Evolutionary conservation across 495 filamentous ascomycete species (phyloP).

Genomic region (Aspergillus hancockii): DNA sequence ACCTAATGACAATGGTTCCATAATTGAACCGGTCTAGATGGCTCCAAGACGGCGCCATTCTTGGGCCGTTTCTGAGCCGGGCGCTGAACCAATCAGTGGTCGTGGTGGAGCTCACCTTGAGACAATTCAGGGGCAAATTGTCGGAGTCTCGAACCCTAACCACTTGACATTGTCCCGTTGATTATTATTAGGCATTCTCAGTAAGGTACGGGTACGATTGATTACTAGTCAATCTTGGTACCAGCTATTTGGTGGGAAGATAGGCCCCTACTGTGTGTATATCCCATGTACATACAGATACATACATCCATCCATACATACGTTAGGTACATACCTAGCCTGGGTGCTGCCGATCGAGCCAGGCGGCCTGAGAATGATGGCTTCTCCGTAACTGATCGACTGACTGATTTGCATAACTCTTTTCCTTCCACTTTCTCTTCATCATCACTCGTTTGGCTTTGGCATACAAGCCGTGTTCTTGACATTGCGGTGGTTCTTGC

Average conservation of each 20-base stretch:
- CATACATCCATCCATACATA: no score
- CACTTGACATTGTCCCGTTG: background rate
- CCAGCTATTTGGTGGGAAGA: background rate
- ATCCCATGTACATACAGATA: background rate
- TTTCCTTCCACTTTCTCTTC: background rate
- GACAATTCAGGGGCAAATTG: constrained; percentile 23
- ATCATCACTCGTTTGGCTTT: constrained; percentile 2
- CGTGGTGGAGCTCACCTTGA: constrained; percentile 10
- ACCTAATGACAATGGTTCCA: background rate
- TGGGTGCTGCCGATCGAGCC: background rate
- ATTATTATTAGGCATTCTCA: constrained; percentile 11
- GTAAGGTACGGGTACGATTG: background rate
- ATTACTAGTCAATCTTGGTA: background rate
- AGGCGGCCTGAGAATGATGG: background rate
- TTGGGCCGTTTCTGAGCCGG: constrained; percentile 7
- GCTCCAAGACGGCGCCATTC: constrained; percentile 1
- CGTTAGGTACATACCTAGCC: no score
- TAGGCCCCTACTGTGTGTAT: background rate
- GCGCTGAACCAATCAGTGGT: constrained; percentile 7
- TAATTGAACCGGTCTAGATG: constrained; percentile 1
- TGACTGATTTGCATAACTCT: background rate
- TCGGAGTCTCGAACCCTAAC: constrained; percentile 16
- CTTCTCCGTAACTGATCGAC: background rate
- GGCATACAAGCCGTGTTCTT: background rate
- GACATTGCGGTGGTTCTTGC: background rate